phyloP scores from a whole-genome alignment of 768 basidiomycete species.

The Auriscalpium microsporum region DNA sequence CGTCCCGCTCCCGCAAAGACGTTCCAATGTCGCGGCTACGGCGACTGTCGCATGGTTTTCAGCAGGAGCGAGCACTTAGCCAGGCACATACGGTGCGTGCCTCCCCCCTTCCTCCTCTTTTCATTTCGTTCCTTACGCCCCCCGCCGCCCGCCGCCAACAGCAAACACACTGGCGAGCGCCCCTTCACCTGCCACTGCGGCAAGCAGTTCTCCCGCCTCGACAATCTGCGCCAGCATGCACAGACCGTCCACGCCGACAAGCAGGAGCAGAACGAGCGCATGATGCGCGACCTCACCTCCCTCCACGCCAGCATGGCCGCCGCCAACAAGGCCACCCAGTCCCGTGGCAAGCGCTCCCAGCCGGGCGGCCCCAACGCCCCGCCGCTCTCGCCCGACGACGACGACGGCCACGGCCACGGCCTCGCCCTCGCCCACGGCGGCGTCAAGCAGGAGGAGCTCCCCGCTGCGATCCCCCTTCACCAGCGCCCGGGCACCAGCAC shows the following conservation, averaged over 20 bases:
- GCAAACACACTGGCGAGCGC: slow-evolving; percentile 96
- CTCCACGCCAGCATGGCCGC: slow-evolving; percentile 77
- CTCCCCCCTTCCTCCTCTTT: slow-evolving; percentile 6
- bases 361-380: slow-evolving; percentile 13
- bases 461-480: slow-evolving; percentile 19
- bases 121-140: slow-evolving; percentile 6
- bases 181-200: slow-evolving; percentile 95
- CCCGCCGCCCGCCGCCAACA: slow-evolving; percentile 28
- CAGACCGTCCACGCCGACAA: slow-evolving; percentile 97
- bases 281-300: slow-evolving; percentile 84
- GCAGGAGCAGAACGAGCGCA: slow-evolving; percentile 77
- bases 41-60: slow-evolving; percentile 96
- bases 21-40: slow-evolving; percentile 91
- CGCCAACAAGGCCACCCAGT: slow-evolving; percentile 31
- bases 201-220: slow-evolving; percentile 91
- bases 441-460: slow-evolving; percentile 37
- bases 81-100: slow-evolving; percentile 80
- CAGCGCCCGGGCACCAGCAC: slow-evolving; percentile 64
- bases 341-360: slow-evolving; percentile 33
- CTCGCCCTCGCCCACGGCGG: slow-evolving; percentile 20
- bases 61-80: slow-evolving; percentile 92
- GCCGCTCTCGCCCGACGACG: slow-evolving; percentile 10
- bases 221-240: slow-evolving; percentile 94
- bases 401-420: too few relatives aligned
- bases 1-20: slow-evolving; percentile 85